A percentile compares a stretch with the other conserved stretches of the same genome.
Conservation (phyloP, 1,284 basidiomycete species). For the Mycena citricolor region DNA sequence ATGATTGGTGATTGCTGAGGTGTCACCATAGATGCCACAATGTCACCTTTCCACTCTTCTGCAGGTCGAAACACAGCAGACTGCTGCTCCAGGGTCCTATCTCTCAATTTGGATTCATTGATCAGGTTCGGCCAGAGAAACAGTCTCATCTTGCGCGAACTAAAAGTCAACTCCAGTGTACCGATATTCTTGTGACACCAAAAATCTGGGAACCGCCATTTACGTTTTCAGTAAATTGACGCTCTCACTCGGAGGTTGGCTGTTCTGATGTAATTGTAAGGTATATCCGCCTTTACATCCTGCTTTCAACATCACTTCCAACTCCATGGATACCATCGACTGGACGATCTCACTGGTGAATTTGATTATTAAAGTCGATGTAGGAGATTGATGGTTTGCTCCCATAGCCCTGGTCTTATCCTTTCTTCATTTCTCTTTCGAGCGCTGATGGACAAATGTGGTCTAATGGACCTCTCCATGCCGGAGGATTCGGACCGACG, state of each 20-base stretch:
- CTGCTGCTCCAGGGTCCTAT: slow-evolving; percentile 35
- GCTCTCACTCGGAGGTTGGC: neutral
- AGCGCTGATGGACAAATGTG: slow-evolving; percentile 46
- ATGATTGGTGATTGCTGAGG: slow-evolving; percentile 25
- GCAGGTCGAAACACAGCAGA: slow-evolving; percentile 34
- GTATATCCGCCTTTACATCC: slow-evolving; percentile 49
- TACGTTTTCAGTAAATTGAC: slow-evolving; percentile 40
- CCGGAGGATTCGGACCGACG: slow-evolving; percentile 37
- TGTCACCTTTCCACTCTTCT: slow-evolving; percentile 40
- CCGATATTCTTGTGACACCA: slow-evolving; percentile 43
- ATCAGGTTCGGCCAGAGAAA: slow-evolving; percentile 37
- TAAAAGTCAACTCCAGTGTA: slow-evolving; percentile 35
- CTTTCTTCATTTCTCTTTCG: slow-evolving; percentile 48
- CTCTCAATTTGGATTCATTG: slow-evolving; percentile 45
- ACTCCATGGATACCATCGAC: slow-evolving; percentile 41
- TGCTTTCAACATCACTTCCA: slow-evolving; percentile 47
- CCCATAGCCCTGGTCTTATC: slow-evolving; percentile 39
- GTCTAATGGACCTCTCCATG: slow-evolving; percentile 49
- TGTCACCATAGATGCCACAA: slow-evolving; percentile 39
- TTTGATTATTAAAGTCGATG: neutral
- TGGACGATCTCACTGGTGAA: slow-evolving; percentile 53
- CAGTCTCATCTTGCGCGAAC: neutral
- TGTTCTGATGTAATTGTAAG: slow-evolving; percentile 28
- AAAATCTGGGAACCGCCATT: slow-evolving; percentile 49
- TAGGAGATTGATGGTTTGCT: neutral